Evolutionary conservation across 1,284 basidiomycete genomes (phyloP).

Genomic region (Microbotryum violaceum): DNA sequence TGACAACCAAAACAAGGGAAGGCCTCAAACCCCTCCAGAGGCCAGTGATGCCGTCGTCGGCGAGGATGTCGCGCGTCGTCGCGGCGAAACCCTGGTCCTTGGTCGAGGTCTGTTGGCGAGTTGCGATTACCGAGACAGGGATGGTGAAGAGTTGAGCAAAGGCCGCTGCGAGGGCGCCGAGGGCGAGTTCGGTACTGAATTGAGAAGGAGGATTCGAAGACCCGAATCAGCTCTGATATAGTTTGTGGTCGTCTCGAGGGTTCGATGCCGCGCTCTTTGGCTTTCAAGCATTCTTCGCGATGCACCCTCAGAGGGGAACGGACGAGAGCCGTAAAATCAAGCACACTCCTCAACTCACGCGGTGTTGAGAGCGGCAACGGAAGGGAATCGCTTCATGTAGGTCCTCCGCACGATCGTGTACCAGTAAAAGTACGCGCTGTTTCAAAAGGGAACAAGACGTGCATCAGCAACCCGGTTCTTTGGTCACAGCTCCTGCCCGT

Average conservation of each 20-base stretch:
- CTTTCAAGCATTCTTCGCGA: neutral
- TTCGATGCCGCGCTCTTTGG: neutral
- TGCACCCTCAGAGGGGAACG: neutral
- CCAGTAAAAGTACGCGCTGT: slow-evolving; percentile 98
- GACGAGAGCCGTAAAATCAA: too few relatives aligned
- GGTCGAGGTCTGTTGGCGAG: slow-evolving; percentile 80
- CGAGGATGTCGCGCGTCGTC: slow-evolving; percentile 77
- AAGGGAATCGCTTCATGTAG: slow-evolving; percentile 61
- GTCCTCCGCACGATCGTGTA: slow-evolving; percentile 81
- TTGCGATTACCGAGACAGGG: slow-evolving; percentile 94
- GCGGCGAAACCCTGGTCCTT: slow-evolving; percentile 52
- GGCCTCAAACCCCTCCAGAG: slow-evolving; percentile 93
- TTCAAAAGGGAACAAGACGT: neutral
- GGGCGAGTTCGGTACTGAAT: slow-evolving; percentile 59
- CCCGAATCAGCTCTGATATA: neutral
- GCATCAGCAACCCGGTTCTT: slow-evolving; percentile 6
- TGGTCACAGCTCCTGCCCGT: neutral
- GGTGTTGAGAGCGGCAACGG: slow-evolving; percentile 26
- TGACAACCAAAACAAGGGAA: slow-evolving; percentile 79
- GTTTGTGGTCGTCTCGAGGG: too few relatives aligned
- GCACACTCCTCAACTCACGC: slow-evolving; percentile 18
- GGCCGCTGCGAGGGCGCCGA: slow-evolving; percentile 87
- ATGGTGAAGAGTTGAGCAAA: slow-evolving; percentile 98
- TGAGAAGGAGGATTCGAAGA: neutral
- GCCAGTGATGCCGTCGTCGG: slow-evolving; percentile 84